Evolutionary conservation across 2,329 filamentous ascomycete genomes (phyloP).

Genomic region (Aspergillus brasiliensis): DNA sequence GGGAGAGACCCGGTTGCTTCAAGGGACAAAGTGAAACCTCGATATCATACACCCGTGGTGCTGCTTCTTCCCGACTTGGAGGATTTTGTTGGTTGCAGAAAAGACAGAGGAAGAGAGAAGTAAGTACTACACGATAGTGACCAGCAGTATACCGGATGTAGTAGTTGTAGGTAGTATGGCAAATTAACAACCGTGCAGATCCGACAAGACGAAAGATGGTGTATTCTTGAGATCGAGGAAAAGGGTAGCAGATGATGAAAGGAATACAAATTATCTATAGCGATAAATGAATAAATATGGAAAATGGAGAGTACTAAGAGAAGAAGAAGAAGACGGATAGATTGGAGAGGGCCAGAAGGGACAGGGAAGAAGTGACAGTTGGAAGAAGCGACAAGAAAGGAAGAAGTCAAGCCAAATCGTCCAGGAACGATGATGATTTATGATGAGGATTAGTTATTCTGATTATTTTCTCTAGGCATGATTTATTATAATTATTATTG

Average conservation of each 20-base stretch:
- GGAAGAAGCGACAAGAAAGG: not conserved
- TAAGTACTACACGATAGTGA: slow-evolving; percentile 2
- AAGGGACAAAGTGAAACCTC: slow-evolving; percentile 6
- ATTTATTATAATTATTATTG: slow-evolving; percentile 5
- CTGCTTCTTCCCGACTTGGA: not conserved
- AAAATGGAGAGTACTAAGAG: not conserved
- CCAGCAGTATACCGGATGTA: slow-evolving; percentile 1
- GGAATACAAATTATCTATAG: slow-evolving; percentile 1
- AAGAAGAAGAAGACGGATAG: not conserved
- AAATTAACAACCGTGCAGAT: slow-evolving; percentile 8
- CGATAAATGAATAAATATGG: slow-evolving; percentile 7
- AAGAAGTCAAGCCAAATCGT: not conserved
- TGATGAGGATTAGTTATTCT: too few relatives aligned
- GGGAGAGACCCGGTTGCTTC: not conserved
- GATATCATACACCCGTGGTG: not conserved
- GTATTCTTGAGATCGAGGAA: not conserved
- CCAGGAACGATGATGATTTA: not conserved
- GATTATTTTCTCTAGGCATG: not conserved
- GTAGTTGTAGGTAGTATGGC: not conserved
- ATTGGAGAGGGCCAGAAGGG: not conserved
- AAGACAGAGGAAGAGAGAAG: not conserved
- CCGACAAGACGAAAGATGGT: not conserved
- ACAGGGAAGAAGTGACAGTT: not conserved
- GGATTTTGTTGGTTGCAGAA: not conserved
- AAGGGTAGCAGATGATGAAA: not conserved